These are phyloP conservation scores for Gastrolobium bilobum DNA, from an alignment of 306 rosid species.

Conservation along the genomic window DNA sequence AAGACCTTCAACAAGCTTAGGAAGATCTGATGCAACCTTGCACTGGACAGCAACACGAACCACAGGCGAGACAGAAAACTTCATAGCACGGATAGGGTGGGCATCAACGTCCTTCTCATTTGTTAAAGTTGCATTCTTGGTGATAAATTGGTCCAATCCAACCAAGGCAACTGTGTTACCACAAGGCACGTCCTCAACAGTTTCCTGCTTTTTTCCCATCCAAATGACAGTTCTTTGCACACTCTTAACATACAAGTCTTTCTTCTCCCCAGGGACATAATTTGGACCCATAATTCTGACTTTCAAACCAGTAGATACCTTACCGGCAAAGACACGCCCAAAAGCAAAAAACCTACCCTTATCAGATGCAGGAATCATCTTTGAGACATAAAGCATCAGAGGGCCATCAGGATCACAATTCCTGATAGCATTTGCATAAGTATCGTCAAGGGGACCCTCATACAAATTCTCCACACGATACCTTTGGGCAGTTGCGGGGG, in stretches of 20 bases:
- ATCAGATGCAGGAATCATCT: constrained; percentile 34
- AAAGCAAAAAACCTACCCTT: constrained; percentile 29
- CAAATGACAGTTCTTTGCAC: constrained; percentile 32
- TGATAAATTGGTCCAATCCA: constrained; percentile 73
- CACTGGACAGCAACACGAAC: constrained; percentile 84
- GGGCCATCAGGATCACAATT: constrained; percentile 47
- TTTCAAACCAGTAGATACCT: constrained; percentile 27
- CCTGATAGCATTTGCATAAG: constrained; percentile 35
- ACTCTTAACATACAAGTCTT: constrained; percentile 25
- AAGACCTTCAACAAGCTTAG: constrained; percentile 79
- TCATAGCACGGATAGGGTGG: constrained; percentile 75
- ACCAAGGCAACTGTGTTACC: constrained; percentile 78
- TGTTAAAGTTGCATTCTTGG: constrained; percentile 76
- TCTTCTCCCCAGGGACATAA: constrained; percentile 30
- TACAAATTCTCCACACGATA: constrained; percentile 80
- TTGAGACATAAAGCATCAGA: constrained; percentile 52
- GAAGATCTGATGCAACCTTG: constrained; percentile 81
- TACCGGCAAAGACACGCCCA: constrained; percentile 23
- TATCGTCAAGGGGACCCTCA: constrained; percentile 79
- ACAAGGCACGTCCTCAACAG: constrained; percentile 42
- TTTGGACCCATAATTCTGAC: constrained; percentile 32
- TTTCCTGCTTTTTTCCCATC: constrained; percentile 28
- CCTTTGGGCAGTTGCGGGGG: constrained; percentile 69
- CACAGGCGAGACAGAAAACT: constrained; percentile 74
- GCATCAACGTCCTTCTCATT: constrained; percentile 76